Percentiles rank a stretch among this genome's conserved stretches.
Evolutionary conservation across 441 rosid species (phyloP).

Genomic region (Breynia disticha): DNA sequence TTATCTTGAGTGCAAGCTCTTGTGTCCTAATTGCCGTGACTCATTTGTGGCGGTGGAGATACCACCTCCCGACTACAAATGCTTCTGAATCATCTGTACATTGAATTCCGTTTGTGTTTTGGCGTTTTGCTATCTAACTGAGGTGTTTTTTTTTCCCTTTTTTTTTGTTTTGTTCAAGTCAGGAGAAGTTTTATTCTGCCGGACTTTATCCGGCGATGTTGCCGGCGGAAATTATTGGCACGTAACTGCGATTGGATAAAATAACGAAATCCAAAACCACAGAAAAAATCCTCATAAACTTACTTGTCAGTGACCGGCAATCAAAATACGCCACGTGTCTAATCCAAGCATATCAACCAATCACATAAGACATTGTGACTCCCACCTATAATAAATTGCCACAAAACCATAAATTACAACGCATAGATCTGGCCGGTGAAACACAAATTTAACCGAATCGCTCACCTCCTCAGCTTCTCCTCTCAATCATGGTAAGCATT

Average conservation of each 20-base stretch:
- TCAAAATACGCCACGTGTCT: constrained; percentile 7
- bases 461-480: constrained; percentile 10
- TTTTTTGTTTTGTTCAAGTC: too few species aligned
- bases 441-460: constrained; percentile 1
- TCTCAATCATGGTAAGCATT: constrained; percentile 26
- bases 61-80: constrained; percentile 20
- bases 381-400: neutral
- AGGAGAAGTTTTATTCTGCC: too few species aligned
- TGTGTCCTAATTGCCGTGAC: constrained; percentile 32
- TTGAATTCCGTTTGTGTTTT: too few species aligned
- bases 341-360: constrained; percentile 7
- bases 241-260: too few species aligned
- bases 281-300: neutral
- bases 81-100: constrained; percentile 15
- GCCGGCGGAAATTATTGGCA: too few species aligned
- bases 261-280: too few species aligned
- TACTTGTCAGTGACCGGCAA: constrained; percentile 4
- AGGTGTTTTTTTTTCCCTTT: too few species aligned
- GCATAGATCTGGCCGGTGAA: constrained; percentile 8
- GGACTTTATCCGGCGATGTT: too few species aligned
- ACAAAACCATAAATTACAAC: neutral
- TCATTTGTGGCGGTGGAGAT: constrained; percentile 31
- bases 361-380: constrained; percentile 23
- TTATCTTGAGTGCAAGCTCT: constrained; percentile 29
- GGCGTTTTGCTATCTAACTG: too few species aligned